These are phyloP conservation scores for Gamarada debralockiae DNA, from an alignment of 495 filamentous ascomycete genomes.

Conservation along the genomic window DNA sequence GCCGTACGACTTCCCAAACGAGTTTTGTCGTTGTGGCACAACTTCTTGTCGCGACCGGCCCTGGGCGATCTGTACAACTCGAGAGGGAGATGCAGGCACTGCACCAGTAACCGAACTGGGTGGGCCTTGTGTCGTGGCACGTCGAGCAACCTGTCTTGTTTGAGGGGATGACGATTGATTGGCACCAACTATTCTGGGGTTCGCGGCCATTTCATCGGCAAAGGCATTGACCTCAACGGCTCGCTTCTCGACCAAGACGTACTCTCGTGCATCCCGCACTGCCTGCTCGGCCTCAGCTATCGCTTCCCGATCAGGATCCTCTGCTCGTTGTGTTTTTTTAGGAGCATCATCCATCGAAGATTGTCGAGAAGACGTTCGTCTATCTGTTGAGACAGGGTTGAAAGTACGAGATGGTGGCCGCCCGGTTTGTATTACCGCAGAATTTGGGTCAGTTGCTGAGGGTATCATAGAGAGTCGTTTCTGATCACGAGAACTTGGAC, in stretches of 20 bases:
- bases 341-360: constrained; percentile 27
- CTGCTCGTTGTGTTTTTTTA: constrained; percentile 22
- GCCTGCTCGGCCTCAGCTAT: constrained; percentile 79
- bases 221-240: constrained; percentile 95
- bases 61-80: constrained; percentile 64
- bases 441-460: constrained; percentile 24
- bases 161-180: constrained; percentile 34
- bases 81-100: constrained; percentile 48
- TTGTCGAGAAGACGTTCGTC: constrained; percentile 37
- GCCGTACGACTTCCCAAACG: constrained; percentile 76
- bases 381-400: constrained; percentile 4
- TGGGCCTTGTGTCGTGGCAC: constrained; percentile 61
- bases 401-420: constrained; percentile 10
- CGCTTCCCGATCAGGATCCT: constrained; percentile 47
- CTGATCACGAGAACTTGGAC: constrained; percentile 11
- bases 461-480: constrained; percentile 35
- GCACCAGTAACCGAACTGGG: constrained; percentile 56
- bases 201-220: constrained; percentile 87
- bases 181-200: constrained; percentile 43
- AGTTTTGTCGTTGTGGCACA: constrained; percentile 60
- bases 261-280: constrained; percentile 85
- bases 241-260: constrained; percentile 92
- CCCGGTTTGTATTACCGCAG: constrained; percentile 10
- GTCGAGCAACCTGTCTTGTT: constrained; percentile 53
- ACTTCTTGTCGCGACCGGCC: constrained; percentile 58